Base-by-base conservation (phyloP, 306 rosid genomes). In the Alnus glutinosa region DNA sequence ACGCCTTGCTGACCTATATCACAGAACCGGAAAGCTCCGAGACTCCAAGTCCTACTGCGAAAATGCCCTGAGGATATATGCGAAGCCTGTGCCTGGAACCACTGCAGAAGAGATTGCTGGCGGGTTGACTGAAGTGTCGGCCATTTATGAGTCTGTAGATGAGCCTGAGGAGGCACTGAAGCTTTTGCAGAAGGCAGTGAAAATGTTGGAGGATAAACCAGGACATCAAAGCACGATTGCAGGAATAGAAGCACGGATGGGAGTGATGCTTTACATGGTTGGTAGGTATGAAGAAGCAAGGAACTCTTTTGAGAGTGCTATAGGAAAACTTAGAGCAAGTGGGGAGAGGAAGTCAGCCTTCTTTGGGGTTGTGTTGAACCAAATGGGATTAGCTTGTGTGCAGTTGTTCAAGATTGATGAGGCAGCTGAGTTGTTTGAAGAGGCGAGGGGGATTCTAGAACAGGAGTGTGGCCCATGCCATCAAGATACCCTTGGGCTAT, bases 141-240 rank as follows among this genome's bases (percentile, higher is more conserved):
- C 99, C 7, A 92, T 96, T 75, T 96, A 87, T 67, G 99, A 96
- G 79, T 96, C 99, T 15, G 97, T 96, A 4, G 89, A 93, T 84
- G 99, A 96, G 84, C 98, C 99, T 0, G 97, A 91, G 80, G 98
- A 96, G 76, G 98, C 99, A 1, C 80, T 96, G 82, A 96, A 93
- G 87, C 94, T 93, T 58, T 81, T 96, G 76, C 91, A 81, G 50
- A 89, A 88, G 89, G 96, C 98, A 1, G 90, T 90, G 98, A 91
- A 88, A 78, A 84, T 96, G 84, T 85, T 96, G 86, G 99, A 96
- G 82, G 98, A 93, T 86, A 96, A 96, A 71, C 98, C 98, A 1
- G 99, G 99, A 78, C 98, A 96, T 87, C 99, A 96, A 73, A 90
- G 99, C 84, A 87, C 99, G 1, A 83, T 96, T 85, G 99, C 99